Base-by-base conservation (phyloP, 179 eudicot genomes). In the Camellia oleifera region DNA sequence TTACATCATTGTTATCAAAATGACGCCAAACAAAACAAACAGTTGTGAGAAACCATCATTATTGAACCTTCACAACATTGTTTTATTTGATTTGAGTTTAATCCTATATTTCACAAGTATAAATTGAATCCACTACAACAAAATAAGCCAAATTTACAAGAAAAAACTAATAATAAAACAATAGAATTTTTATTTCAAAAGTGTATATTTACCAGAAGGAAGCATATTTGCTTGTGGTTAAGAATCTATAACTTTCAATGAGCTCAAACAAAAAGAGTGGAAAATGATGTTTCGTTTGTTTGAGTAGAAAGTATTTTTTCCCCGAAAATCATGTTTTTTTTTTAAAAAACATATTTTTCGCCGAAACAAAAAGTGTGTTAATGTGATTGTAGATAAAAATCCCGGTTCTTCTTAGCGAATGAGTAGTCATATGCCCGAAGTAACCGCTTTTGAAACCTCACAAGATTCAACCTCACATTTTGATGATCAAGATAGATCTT, bases 151-250 rank as follows among this genome's bases (percentile, higher is more conserved):
- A 76, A 54, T 11, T 18, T 64, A 26, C 8, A 17, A 71, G 23
- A 48, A 46, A 20, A 71, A 71, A 18, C 11, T 0, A 44, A 20
- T 23, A 44, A 18, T 4, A 13, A 1, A 76, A 76, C 17, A 40
- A 45, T 42, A n/a, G 44, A 26, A 3, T 44, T 57, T 57, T n/a
- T 58, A 18, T 14, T 8, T 56, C 0, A 10, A 1, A 12, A 46
- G 3, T 75, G 32, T 26, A 26, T 26, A 62, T 69, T 9, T 40
- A 69, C 81, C 18, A 72, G n/a, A 74, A 75, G 58, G 23, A 80
- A 4, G 10, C 44, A 26, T 4, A 42, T 48, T 11, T 73, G 11
- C 56, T 50, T 23, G 40, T 63, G 17, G 64, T 54, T 17, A 5
- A 4, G 20, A 57, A 57, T 56, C 65, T 74, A 32, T 23, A 74